Base-by-base conservation (phyloP, 306 rosid genomes). In the Vigna angularis region DNA sequence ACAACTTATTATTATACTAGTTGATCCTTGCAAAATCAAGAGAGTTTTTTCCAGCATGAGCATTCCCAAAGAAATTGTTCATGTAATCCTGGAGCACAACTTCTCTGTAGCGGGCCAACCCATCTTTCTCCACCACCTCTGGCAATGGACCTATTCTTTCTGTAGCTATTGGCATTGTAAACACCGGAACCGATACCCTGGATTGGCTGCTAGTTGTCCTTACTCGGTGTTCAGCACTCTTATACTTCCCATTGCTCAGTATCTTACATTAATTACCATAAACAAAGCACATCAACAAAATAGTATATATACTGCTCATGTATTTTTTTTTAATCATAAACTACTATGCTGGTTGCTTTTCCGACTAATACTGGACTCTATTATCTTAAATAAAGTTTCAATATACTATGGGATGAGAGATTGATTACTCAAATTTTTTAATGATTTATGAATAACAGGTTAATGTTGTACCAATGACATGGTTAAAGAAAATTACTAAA, bases 191-290 rank as follows among this genome's bases (percentile, higher is more conserved):
- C 17, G 91, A 88, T 45, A 91, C 97, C 81, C 97, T 82, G 1
- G 91, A 81, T 65, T 91, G 40, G 4, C 17, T 76, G 79, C 79
- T 86, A 6, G 85, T 82, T 4, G 91, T 85, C 34, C 84, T 79
- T 3, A 82, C 94, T 68, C 85, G 66, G 77, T 89, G 94, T 67
- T 89, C 92, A 12, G 91, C 87, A 64, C 92, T 91, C 80, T 82
- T 85, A 32, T 89, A 89, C 83, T 70, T 88, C 13, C 94, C 94
- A 79, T 89, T 89, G 73, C 91, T 91, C n/a, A 91, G 24, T 78
- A 86, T 83, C 91, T 85, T 17, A 1, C 18, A 57, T 32, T 24
- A 73, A 57, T 32, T 24, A 66, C 14, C 36, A 77, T 10, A 7
- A 0, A 62, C n/a, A 7, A 65, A 10, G 0, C 42, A 36, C 42